Base-by-base conservation (phyloP, 306 rosid species). In the Vachellia pachyceras region DNA sequence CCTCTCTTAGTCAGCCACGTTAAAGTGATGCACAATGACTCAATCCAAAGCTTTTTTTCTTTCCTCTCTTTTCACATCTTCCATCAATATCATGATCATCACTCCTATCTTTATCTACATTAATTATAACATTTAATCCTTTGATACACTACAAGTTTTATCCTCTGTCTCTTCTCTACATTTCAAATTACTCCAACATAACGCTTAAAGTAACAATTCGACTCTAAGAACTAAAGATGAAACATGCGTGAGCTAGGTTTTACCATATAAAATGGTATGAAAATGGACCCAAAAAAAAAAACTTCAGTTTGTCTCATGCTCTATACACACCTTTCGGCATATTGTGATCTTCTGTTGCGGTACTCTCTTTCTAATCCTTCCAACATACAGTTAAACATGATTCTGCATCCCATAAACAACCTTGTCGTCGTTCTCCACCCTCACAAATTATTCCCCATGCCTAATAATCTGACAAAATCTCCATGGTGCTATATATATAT, bases 351-450 rank as follows among this genome's bases (percentile, higher is more conserved):
- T 79, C 33, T 46, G 49, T 70, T 70, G 29, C 58, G 25, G 4
- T 23, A 5, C 55, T 79, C 61, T 41, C 69, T 14, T 35, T 46
- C 12, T 15, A n/a, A n/a, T 37, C 45, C 49, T 52, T 66, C 80
- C 80, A 74, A 63, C n/a, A n/a, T n/a, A 65, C 54, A 52, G 40
- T 52, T 74, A 33, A 40, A 52, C 49, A 50, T 10, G 1, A 23
- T 65, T 65, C 39, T 73, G 84, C 69, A 73, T 73, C 79, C 47
- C 40, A 49, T n/a, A 14, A 22, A 64, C 39, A 73, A 64, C 63
- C 18, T 49, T 73, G 69, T 73, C 61, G n/a, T 55, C 8, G 29
- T 55, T 46, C 23, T 49, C 25, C 8, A 14, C n/a, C 17, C 17
- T 3, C 44, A 37, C 23, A 23, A 41, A 55, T 55, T n/a, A 55